These are phyloP conservation scores for Penstemon barbatus DNA, from an alignment of 257 asterid genomes.

Conservation along the genomic window DNA sequence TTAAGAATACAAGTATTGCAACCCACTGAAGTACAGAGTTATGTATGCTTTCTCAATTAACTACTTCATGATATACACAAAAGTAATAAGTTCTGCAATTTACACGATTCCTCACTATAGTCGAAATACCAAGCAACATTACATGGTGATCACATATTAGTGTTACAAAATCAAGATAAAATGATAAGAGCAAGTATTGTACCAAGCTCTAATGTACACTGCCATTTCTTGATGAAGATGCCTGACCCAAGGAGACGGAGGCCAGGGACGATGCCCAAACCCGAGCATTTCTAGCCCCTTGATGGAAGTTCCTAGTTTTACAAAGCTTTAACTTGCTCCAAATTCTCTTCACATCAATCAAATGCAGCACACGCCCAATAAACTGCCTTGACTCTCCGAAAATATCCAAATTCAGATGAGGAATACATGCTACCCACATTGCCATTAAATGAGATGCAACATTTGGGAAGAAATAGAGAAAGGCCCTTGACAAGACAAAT, in stretches of 20 bases:
- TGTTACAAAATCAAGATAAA: slow-evolving; percentile 9
- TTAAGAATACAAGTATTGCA: background rate
- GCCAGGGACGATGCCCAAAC: slow-evolving; percentile 89
- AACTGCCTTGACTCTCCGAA: slow-evolving; percentile 68
- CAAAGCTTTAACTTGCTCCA: slow-evolving; percentile 60
- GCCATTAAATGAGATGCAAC: slow-evolving; percentile 38
- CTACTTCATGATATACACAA: slow-evolving; percentile 31
- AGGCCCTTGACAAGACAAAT: slow-evolving; percentile 49
- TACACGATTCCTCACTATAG: slow-evolving; percentile 36
- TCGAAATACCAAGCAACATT: slow-evolving; percentile 18
- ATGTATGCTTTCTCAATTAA: slow-evolving; percentile 19
- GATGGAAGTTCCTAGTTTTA: slow-evolving; percentile 62
- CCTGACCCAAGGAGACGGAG: slow-evolving; percentile 63
- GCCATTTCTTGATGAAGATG: slow-evolving; percentile 44
- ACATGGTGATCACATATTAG: slow-evolving; percentile 26
- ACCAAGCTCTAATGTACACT: slow-evolving; percentile 19
- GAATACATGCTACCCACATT: slow-evolving; percentile 56
- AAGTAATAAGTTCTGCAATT: slow-evolving; percentile 28
- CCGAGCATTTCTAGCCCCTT: slow-evolving; percentile 67
- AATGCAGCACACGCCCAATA: slow-evolving; percentile 50
- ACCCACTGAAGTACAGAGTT: background rate
- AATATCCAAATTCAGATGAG: slow-evolving; percentile 55
- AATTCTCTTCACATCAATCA: slow-evolving; percentile 58
- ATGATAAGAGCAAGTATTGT: slow-evolving; percentile 2
- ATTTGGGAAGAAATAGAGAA: slow-evolving; percentile 46